phyloP scores from a whole-genome alignment of 2,329 filamentous ascomycete genomes.

The Thielaviopsis populi region DNA sequence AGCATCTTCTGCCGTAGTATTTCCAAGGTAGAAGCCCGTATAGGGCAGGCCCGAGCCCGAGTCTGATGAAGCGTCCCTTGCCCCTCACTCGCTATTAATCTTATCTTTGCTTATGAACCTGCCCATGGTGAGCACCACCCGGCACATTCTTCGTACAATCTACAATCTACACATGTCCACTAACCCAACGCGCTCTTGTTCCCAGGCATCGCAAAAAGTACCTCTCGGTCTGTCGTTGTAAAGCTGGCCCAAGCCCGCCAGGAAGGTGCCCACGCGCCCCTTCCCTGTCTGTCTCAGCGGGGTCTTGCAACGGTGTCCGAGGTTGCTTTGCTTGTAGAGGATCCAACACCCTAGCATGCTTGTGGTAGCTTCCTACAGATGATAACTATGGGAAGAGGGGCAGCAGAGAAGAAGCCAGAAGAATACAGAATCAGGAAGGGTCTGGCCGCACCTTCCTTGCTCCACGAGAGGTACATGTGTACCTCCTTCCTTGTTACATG shows the following conservation, averaged over 20 bases:
- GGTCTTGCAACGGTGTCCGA: neutral
- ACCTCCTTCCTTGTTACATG: neutral
- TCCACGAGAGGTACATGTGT: conserved; percentile 1
- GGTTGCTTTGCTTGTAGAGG: neutral
- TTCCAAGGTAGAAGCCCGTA: neutral
- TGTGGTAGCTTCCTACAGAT: neutral
- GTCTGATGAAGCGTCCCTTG: neutral
- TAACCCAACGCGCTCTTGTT: neutral
- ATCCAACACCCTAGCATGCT: neutral
- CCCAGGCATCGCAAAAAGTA: neutral
- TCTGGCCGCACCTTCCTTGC: neutral
- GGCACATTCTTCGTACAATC: neutral
- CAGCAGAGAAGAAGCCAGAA: neutral
- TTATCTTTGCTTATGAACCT: neutral
- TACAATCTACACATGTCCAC: neutral
- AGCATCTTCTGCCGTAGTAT: neutral
- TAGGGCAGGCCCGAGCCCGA: neutral
- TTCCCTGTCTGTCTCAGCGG: neutral
- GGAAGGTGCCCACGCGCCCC: neutral
- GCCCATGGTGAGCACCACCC: neutral
- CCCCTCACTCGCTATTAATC: neutral
- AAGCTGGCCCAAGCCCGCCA: neutral
- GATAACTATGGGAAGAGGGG: neutral
- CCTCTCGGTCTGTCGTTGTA: neutral
- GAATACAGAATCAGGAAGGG: neutral